Evolutionary conservation across 176 grass and related monocot species (phyloP), one percentile per base, ranked within the genome.

Genomic region (Guadua angustifolia): DNA sequence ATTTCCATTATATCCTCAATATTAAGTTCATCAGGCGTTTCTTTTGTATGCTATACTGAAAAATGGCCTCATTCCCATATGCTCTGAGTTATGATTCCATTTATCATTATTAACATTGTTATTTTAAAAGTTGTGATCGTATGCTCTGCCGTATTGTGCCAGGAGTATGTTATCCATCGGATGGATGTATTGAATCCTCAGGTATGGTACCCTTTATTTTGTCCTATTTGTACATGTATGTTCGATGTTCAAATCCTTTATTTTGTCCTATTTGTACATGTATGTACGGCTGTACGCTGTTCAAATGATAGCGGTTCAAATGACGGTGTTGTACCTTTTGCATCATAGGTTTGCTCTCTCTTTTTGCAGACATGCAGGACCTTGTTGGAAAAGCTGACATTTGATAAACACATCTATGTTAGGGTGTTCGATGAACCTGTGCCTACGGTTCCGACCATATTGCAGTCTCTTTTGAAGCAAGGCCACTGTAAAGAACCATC

Each of bases 171-270:
- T 67, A 98, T 95, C 83, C 79, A 62, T 25, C 75, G 76, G 73
- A 95, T 98, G 92, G 91, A 93, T 74, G 95, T 95, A 40, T 72
- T 98, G 78, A 98, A 98, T 84, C 92, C 92, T 69, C 92, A 95
- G 92, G 95, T 98, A 93, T 75, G 21, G 21, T 57, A 10, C 63
- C 60, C 26, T 56, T 52, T 21, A 53, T 17, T 13, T 46, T 43
- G 8, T 62, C 53, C 14, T 26, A 13, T 43, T 32, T 73, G 4
- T 76, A 19, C 38, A 21, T 32, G 18, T 63, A 73, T 83, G 53
- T 69, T 76, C 17, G 39, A 50, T 73, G 52, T 74, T 60, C 7
- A 38, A 53, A 71, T 36, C 35, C 35, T 36, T 36, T 36, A 36
- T 1, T 36, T 36, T 36, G 35, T 36, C 35, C 3, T 3, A 36